Evolutionary conservation across 306 rosid genomes (phyloP).

Genomic region (Castanea crenata): DNA sequence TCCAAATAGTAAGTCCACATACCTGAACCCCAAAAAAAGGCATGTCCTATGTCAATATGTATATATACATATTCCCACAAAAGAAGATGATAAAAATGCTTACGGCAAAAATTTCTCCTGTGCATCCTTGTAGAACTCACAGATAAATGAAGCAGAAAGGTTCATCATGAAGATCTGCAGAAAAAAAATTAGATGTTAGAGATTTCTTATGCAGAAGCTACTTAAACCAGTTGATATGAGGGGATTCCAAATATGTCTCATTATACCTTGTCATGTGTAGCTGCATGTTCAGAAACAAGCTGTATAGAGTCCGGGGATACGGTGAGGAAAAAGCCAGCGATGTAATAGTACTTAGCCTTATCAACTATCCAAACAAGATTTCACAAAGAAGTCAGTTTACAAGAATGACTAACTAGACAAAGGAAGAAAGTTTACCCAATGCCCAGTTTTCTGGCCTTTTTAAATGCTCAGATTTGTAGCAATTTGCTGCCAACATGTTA

Average conservation of each 20-base stretch:
- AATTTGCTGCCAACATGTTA: constrained; percentile 91
- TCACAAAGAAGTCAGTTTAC: neutral
- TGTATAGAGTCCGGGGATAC: constrained; percentile 93
- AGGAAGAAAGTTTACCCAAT: constrained; percentile 44
- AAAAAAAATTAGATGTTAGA: neutral
- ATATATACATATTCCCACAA: neutral
- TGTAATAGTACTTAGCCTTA: constrained; percentile 82
- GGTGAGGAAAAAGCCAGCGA: constrained; percentile 94
- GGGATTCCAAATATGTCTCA: neutral
- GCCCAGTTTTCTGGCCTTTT: constrained; percentile 91
- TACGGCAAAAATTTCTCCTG: constrained; percentile 77
- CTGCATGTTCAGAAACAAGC: constrained; percentile 89
- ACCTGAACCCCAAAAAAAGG: constrained; percentile 40
- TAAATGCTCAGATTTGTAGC: constrained; percentile 86
- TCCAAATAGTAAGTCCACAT: constrained; percentile 81
- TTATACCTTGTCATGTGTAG: constrained; percentile 74
- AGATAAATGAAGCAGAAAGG: constrained; percentile 93
- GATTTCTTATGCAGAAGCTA: neutral
- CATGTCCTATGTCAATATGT: neutral
- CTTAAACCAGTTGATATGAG: neutral
- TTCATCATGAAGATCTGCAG: constrained; percentile 81
- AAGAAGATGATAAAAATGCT: constrained; percentile 2
- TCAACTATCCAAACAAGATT: constrained; percentile 25
- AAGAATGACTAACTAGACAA: neutral
- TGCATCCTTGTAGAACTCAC: constrained; percentile 85